Percentiles rank a stretch among this genome's conserved stretches.
Conservation (phyloP, 352 stramenopile genomes). For the Pythium phragmiticola region DNA sequence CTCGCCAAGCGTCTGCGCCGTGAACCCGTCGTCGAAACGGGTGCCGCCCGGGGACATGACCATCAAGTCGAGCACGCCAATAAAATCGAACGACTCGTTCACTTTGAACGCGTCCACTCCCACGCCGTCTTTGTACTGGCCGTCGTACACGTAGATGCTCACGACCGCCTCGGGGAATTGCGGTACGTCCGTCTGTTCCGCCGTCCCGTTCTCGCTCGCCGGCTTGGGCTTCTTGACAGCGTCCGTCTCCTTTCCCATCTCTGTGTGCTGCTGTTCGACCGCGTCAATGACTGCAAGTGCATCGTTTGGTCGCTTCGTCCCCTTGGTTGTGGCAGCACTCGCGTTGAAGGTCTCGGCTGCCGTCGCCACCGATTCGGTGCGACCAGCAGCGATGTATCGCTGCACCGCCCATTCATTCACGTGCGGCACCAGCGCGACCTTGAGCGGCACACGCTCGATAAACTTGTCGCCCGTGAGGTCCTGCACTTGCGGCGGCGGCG, state of each 20-base stretch:
- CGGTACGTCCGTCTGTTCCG: constrained; percentile 1
- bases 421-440: constrained; percentile 61
- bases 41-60: constrained; percentile 33
- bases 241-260: background rate
- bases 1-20: constrained; percentile 41
- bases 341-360: constrained; percentile 11
- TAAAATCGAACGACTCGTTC: constrained; percentile 84
- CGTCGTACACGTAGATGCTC: constrained; percentile 74
- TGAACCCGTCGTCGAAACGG: constrained; percentile 26
- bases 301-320: constrained; percentile 48
- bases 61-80: constrained; percentile 68
- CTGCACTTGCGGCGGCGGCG: background rate
- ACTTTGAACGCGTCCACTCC: constrained; percentile 66
- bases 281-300: constrained; percentile 13
- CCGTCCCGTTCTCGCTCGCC: background rate
- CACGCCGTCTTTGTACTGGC: constrained; percentile 47
- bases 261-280: background rate
- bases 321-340: constrained; percentile 23
- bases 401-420: constrained; percentile 48
- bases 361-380: background rate
- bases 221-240: constrained; percentile 44
- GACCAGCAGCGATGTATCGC: constrained; percentile 28
- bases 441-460: constrained; percentile 61
- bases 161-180: constrained; percentile 40
- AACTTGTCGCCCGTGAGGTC: constrained; percentile 32